These are phyloP conservation scores for Trypanosoma platydactyli DNA, from an alignment of 208 protist species.

Conservation along the genomic window DNA sequence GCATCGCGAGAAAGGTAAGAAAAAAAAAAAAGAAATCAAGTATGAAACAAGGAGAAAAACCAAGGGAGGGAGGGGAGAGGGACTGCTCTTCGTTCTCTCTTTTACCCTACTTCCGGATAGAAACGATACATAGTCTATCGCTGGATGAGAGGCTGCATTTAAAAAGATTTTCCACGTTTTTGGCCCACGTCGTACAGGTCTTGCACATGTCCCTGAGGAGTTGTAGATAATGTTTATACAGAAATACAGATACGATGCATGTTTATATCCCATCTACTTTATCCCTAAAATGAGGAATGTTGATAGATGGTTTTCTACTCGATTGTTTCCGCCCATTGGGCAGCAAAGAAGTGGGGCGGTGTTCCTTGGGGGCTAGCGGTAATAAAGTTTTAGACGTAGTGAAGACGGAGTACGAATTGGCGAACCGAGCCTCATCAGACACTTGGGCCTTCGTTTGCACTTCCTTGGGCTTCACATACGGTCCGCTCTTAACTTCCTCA, in stretches of 20 bases:
- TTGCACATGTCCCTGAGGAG: no score
- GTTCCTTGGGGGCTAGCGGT: background rate
- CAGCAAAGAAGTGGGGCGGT: background rate
- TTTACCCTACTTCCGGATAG: no score
- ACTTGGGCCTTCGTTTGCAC: background rate
- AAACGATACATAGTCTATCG: no score
- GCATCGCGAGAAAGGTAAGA: background rate
- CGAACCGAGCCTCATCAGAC: background rate
- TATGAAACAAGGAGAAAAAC: background rate
- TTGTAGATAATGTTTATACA: no score
- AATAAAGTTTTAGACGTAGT: background rate
- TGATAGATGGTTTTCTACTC: background rate
- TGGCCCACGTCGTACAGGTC: no score
- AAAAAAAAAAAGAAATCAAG: slow-evolving; percentile 9
- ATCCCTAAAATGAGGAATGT: background rate
- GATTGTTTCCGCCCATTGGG: background rate
- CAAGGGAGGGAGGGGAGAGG: background rate
- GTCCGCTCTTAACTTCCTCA: background rate
- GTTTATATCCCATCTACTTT: background rate
- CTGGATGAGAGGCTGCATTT: no score
- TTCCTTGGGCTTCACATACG: background rate
- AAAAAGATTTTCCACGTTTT: no score
- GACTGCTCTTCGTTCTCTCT: background rate
- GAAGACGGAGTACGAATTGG: background rate
- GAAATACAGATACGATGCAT: no score